Percentiles rank a stretch among this genome's conserved stretches.
Conservation (phyloP, 768 basidiomycete species). For the Bullera alba region DNA sequence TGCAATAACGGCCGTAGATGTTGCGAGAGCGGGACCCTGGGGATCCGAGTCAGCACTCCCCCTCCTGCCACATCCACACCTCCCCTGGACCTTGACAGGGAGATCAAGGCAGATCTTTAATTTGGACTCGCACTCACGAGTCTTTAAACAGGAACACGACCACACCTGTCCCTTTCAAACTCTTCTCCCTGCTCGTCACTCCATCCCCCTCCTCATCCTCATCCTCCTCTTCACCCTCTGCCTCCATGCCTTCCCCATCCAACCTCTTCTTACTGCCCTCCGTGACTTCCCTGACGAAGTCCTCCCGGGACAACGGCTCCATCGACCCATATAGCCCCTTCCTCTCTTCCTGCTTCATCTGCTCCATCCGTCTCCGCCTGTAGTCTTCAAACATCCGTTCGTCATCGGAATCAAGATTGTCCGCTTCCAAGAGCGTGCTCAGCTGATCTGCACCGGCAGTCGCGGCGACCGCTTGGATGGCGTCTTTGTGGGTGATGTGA, state of each 20-base stretch:
- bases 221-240: slow-evolving; percentile 48
- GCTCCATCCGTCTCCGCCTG: slow-evolving; percentile 58
- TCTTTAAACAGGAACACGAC: slow-evolving; percentile 94
- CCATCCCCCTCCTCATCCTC: slow-evolving; percentile 11
- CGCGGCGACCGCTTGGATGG: slow-evolving; percentile 30
- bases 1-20: slow-evolving; percentile 64
- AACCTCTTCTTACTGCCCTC: slow-evolving; percentile 74
- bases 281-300: slow-evolving; percentile 91
- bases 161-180: slow-evolving; percentile 68
- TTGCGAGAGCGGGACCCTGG: slow-evolving; percentile 72
- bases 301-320: slow-evolving; percentile 82
- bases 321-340: slow-evolving; percentile 68
- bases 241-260: slow-evolving; percentile 54
- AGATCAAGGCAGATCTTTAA: neutral
- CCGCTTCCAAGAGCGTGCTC: slow-evolving; percentile 64
- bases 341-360: slow-evolving; percentile 57
- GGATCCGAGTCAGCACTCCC: neutral
- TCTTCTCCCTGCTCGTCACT: neutral
- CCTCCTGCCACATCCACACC: too few relatives aligned
- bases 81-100: too few relatives aligned
- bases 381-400: slow-evolving; percentile 66
- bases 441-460: slow-evolving; percentile 47
- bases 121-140: slow-evolving; percentile 56
- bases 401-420: slow-evolving; percentile 66
- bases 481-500: slow-evolving; percentile 54